phyloP scores from a whole-genome alignment of 148 eudicot genomes.

The Rhododendron simsii region DNA sequence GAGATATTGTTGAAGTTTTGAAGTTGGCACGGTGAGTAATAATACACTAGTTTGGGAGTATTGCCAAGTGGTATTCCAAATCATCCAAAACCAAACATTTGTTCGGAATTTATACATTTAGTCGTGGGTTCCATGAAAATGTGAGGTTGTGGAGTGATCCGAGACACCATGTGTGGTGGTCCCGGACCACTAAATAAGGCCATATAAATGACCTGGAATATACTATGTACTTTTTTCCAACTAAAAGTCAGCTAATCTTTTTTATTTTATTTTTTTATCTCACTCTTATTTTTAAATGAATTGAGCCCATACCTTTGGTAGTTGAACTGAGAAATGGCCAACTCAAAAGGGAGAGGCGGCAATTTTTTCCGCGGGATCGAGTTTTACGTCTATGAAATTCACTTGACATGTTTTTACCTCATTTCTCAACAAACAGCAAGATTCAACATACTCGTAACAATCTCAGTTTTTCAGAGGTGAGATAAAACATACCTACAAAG shows the following conservation, averaged over 20 bases:
- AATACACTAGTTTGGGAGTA: too few species aligned
- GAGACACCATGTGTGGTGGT: too few species aligned
- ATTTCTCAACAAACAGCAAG: too few species aligned
- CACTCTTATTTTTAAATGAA: not conserved
- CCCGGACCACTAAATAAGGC: too few species aligned
- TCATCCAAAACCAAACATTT: not conserved
- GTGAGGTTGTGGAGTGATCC: too few species aligned
- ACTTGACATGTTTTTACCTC: not conserved
- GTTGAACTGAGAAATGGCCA: not conserved
- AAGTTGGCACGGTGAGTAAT: conserved; percentile 2
- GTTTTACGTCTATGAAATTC: not conserved
- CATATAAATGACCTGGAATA: not conserved
- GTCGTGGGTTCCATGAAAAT: too few species aligned
- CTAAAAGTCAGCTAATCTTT: not conserved
- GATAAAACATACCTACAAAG: too few species aligned
- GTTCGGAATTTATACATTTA: too few species aligned
- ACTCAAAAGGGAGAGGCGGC: not conserved
- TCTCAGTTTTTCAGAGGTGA: too few species aligned
- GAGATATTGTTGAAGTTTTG: conserved; percentile 19
- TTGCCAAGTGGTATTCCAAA: not conserved
- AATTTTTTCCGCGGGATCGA: not conserved
- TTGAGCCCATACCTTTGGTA: not conserved
- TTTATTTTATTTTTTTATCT: too few species aligned
- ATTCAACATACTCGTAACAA: too few species aligned
- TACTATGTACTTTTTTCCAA: not conserved